These are phyloP conservation scores for Thamnidium elegans DNA, from an alignment of 192 early-diverging fungal species.

Conservation along the genomic window DNA sequence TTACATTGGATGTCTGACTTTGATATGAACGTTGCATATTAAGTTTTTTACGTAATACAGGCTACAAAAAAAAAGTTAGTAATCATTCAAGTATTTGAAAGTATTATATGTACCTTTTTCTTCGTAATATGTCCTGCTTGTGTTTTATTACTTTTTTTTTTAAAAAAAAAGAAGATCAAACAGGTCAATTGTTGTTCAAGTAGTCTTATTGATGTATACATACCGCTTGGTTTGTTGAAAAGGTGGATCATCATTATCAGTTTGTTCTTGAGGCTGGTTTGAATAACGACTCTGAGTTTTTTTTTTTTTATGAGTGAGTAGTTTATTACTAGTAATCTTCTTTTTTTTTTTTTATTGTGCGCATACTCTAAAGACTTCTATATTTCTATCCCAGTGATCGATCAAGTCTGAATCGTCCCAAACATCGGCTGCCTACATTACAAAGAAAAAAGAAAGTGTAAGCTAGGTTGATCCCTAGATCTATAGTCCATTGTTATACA, in stretches of 20 bases:
- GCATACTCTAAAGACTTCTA: slow-evolving; percentile 14
- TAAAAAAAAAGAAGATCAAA: background rate
- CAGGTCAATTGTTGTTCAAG: background rate
- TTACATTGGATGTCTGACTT: too few species aligned
- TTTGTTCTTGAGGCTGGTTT: background rate
- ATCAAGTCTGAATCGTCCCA: slow-evolving; percentile 25
- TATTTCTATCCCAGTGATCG: slow-evolving; percentile 14
- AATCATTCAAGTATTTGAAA: background rate
- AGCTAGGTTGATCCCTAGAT: too few species aligned
- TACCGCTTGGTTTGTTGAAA: background rate
- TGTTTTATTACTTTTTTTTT: background rate
- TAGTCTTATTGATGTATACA: background rate
- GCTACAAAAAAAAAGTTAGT: too few species aligned
- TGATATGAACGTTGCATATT: too few species aligned
- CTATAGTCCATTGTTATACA: background rate
- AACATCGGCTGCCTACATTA: background rate
- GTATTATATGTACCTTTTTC: background rate
- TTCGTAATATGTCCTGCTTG: background rate
- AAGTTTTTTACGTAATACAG: too few species aligned
- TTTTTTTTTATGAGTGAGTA: background rate
- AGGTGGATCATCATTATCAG: background rate
- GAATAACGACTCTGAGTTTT: slow-evolving; percentile 2
- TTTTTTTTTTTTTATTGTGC: background rate
- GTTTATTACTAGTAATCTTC: background rate
- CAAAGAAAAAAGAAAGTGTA: background rate